A percentile compares a stretch with the other conserved stretches of the same genome.
Conservation (phyloP, 106 monocot genomes). For the Dioscorea dumetorum region DNA sequence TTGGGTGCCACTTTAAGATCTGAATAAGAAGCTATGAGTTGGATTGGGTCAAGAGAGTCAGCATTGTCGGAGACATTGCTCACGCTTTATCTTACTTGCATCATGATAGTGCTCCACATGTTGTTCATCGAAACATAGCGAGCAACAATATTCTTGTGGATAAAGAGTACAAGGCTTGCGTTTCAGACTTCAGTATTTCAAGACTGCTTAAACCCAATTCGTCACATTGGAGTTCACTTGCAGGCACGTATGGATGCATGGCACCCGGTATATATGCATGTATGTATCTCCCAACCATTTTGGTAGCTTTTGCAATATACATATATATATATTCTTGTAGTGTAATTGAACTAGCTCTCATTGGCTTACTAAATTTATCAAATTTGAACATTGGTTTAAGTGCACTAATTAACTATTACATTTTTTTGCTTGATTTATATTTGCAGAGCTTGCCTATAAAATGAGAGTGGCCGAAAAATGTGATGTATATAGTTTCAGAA, state of each 20-base stretch:
- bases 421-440: not conserved
- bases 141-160: constrained; percentile 90
- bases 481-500: constrained; percentile 91
- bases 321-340: not conserved
- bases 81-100: constrained; percentile 90
- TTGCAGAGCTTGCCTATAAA: constrained; percentile 89
- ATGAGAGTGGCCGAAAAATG: constrained; percentile 98
- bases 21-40: constrained; percentile 13
- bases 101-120: constrained; percentile 84
- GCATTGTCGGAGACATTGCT: constrained; percentile 79
- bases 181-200: constrained; percentile 96
- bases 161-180: constrained; percentile 88
- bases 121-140: constrained; percentile 92
- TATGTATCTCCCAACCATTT: not conserved
- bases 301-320: not conserved
- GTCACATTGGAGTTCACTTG: constrained; percentile 84
- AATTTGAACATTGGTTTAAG: no score
- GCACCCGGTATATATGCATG: constrained; percentile 84
- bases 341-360: no score
- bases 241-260: constrained; percentile 95
- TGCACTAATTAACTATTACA: no score
- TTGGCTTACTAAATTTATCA: no score
- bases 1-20: constrained; percentile 78
- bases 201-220: constrained; percentile 79
- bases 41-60: constrained; percentile 70